Conservation (phyloP, 192 early-diverging fungal genomes). For the Backusella australiensis region DNA sequence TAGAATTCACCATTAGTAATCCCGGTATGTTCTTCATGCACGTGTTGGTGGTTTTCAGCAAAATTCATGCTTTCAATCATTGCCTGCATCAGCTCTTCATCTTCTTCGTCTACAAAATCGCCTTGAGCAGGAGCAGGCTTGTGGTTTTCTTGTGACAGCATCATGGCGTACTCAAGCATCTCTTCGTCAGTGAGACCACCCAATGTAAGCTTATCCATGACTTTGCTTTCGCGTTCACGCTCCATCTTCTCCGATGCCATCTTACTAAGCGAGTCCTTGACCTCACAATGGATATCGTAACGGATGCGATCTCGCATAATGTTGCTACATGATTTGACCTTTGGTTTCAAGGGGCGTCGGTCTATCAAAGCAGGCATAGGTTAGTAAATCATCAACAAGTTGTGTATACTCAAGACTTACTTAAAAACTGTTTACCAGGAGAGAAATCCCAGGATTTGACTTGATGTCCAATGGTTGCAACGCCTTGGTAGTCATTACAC, state of each 20-base stretch:
- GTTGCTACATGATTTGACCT: neutral
- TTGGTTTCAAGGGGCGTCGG: constrained; percentile 14
- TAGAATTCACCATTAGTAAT: neutral
- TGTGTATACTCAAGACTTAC: neutral
- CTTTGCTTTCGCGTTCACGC: constrained; percentile 5
- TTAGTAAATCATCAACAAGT: too few species aligned
- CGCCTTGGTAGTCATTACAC: constrained; percentile 41
- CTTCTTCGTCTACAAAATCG: constrained; percentile 13
- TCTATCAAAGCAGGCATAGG: neutral
- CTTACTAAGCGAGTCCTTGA: constrained; percentile 29
- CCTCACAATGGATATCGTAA: constrained; percentile 43
- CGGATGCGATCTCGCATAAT: constrained; percentile 16
- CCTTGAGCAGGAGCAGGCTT: neutral
- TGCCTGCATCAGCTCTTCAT: constrained; percentile 32
- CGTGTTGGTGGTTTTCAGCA: neutral
- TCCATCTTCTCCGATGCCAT: constrained; percentile 33
- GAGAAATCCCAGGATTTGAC: constrained; percentile 61
- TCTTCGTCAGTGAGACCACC: constrained; percentile 56
- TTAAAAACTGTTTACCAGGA: constrained; percentile 32
- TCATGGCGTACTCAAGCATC: constrained; percentile 53
- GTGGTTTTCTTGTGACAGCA: constrained; percentile 40
- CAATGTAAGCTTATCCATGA: constrained; percentile 28
- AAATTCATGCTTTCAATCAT: constrained; percentile 35
- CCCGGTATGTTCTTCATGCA: neutral
- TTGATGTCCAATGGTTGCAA: constrained; percentile 44